Percentiles rank a stretch among this genome's conserved stretches.
Evolutionary conservation across 371 early-diverging fungal genomes (phyloP).

Genomic region (Mucor racemosus): DNA sequence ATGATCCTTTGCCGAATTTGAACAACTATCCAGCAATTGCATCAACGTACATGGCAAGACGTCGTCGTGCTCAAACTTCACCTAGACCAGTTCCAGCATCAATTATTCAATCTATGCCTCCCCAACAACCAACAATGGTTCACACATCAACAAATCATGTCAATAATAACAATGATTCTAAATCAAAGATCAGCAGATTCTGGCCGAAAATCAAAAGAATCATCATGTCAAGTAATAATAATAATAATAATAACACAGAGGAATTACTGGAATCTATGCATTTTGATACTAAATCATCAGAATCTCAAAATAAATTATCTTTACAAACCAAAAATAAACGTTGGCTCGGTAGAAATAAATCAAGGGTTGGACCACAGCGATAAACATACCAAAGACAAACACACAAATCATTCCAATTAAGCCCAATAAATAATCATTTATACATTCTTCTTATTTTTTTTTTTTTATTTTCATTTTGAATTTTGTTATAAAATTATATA

Average conservation of each 20-base stretch:
- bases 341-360: conserved; percentile 33
- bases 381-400: neutral
- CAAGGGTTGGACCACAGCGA: conserved; percentile 31
- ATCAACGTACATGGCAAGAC: conserved; percentile 15
- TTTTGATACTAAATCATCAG: conserved; percentile 8
- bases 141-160: neutral
- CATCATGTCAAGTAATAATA: conserved; percentile 16
- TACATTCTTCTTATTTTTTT: neutral
- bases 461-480: conserved; percentile 15
- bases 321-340: conserved; percentile 16
- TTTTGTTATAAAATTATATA: conserved; percentile 6
- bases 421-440: conserved; percentile 8
- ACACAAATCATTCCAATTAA: conserved; percentile 19
- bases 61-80: conserved; percentile 25
- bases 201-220: conserved; percentile 44
- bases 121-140: conserved; percentile 7
- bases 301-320: neutral
- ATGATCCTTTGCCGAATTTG: conserved; percentile 32
- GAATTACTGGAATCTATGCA: conserved; percentile 21
- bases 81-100: conserved; percentile 13
- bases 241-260: conserved; percentile 10
- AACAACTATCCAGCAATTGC: conserved; percentile 31
- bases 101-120: conserved; percentile 9
- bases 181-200: conserved; percentile 15
- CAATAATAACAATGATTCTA: neutral